Base-by-base conservation (phyloP, 2,329 filamentous ascomycete genomes). In the Cercospora sp. region DNA sequence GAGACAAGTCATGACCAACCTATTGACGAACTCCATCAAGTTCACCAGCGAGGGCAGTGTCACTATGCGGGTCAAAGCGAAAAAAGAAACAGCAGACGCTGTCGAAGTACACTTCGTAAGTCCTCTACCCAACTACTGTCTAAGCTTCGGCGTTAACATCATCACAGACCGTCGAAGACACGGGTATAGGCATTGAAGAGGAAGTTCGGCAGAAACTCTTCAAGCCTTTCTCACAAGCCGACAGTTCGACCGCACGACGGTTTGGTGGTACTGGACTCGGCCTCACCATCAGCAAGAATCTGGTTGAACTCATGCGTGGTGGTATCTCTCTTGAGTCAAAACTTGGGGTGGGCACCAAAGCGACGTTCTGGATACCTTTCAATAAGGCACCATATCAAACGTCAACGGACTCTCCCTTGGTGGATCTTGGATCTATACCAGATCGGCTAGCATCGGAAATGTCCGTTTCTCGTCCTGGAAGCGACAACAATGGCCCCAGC, bases 211-310 rank as follows among this genome's bases (percentile, higher is more conserved):
- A 88, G 74, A 86, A 86, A 43, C 82, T 94, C 0, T 95, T 94
- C 80, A 89, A 90, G 71, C 91, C 92, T 0, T 95, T 94, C 78
- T 91, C 89, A 69, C 92, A 95, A 78, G 91, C 91, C 4, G 92
- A 94, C 75, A 88, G 91, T 1, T 93, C 91, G 3, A 94, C 91
- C 0, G 91, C 91, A 18, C 84, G 91, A 63, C 85, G 88, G n/a
- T 94, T 93, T 77, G 91, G 91, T 45, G 91, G 91, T 0, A 94
- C 91, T 1, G 91, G 91, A 1, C 81, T 94, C 0, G 92, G 92
- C 0, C 79, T 94, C 69, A 92, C 91, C 1, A 94, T 94, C 72
- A 91, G 88, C 80, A 94, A 94, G 78, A 93, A 93, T 77, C 82
- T 93, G 5, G 85, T 94, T 2, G 90, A 93, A 68, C 80, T 94